Base-by-base conservation (phyloP, 768 basidiomycete genomes). In the Tricholoma hemisulphureum region DNA sequence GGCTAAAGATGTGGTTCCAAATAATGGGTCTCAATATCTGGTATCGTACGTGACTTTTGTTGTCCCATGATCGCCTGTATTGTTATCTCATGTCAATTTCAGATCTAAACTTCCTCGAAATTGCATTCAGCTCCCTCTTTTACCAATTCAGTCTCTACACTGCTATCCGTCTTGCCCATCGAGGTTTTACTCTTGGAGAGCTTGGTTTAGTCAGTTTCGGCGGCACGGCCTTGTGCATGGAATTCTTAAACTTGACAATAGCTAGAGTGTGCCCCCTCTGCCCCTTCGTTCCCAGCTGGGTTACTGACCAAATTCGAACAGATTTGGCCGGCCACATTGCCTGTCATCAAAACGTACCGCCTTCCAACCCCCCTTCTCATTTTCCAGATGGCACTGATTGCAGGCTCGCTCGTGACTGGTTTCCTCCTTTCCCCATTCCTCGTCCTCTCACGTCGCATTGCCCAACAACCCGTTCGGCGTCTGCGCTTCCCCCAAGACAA, bases 151-250 rank as follows among this genome's bases (percentile, higher is more conserved):
- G 93, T 51, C 77, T 98, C 46, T 99, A 98, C 71, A 79, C 90
- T 48, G 90, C 91, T 39, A 80, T 97, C 39, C 84, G 97, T 21
- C 80, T 99, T 43, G 95, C 95, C 4, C 90, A 97, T 65, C 84
- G 90, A n/a, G 92, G 91, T 10, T 95, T 98, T 73, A 98, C 95
- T 0, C 81, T 99, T 1, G 97, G 97, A 29, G 97, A 99, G 70
- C 81, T 98, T 16, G 89, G 88, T 23, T 74, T 98, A 23, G 91
- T 96, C 16, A 89, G 88, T 43, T 92, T 93, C 62, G 93, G 94
- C 39, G 94, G 91, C 5, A 90, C 94, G 2, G 87, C 87, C 0
- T 69, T 98, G 21, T 88, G 86, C 63, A 87, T 94, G 78, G 96
- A 98, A 70, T 80, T 91, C 31, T 76, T 94, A 60, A 91, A 92